Base-by-base conservation (phyloP, 306 rosid genomes). In the Inga leiocalycina region DNA sequence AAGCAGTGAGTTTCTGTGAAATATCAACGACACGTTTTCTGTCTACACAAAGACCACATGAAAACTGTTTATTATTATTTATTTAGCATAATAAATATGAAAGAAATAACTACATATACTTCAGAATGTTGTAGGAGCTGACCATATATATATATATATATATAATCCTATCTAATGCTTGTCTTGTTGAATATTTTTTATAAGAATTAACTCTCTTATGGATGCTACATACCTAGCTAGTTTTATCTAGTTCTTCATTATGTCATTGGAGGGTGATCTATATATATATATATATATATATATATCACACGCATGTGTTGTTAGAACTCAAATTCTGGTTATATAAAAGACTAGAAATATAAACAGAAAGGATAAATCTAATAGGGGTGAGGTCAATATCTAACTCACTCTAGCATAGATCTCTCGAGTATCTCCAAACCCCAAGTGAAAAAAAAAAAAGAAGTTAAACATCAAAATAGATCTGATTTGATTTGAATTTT, bases 1-100 rank as follows among this genome's bases (percentile, higher is more conserved):
- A 3, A 86, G 77, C 64, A 83, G 16, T 35, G 80, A 69, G 37
- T 71, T 83, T 37, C 85, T 76, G 52, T 46, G 7, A 3, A 87
- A 35, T 75, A 72, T 66, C 81, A 87, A 15, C 32, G 82, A 62
- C 2, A 79, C 87, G 4, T 79, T 80, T 32, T 79, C 67, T 32
- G 74, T n/a, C 83, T 84, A 45, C 74, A 68, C 5, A 41, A 39
- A 80, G 22, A 66, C 8, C 57, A 76, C 10, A 44, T 49, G 19
- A 71, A 14, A 44, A n/a, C 1, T 46, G 39, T 46, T 71, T 71
- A 44, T 51, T 15, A 17, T 51, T 51, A 4, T 22, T 48, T 74
- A 49, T 10, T 49, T 62, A 49, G 44, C 44, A 74, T 74, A 59
- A 73, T 73, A 45, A 49, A 1, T 48, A 35, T 74, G 45, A 39